Percentiles rank a stretch among this genome's conserved stretches.
Conservation (phyloP, 2,329 filamentous ascomycete genomes). For the Cordyceps cicadae region DNA sequence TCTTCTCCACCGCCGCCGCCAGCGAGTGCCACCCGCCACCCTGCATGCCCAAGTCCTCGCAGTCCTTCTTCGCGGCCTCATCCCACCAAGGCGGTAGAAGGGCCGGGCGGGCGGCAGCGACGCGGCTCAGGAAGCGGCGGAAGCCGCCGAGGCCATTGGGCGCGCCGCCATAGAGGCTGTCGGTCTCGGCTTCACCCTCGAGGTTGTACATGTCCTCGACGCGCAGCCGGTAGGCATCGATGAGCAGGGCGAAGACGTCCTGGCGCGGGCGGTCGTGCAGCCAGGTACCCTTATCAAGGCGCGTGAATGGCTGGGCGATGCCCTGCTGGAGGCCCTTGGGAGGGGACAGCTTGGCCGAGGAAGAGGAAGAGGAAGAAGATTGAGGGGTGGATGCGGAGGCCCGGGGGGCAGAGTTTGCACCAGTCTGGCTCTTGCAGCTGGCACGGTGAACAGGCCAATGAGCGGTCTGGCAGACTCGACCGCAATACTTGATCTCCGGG, state of each 20-base stretch:
- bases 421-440: slow-evolving; percentile 25
- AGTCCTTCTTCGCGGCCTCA: slow-evolving; percentile 27
- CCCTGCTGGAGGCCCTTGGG: slow-evolving; percentile 23
- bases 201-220: slow-evolving; percentile 28
- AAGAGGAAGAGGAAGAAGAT: neutral
- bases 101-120: slow-evolving; percentile 15
- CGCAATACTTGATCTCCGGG: slow-evolving; percentile 40
- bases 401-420: neutral
- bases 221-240: slow-evolving; percentile 42
- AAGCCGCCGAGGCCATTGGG: slow-evolving; percentile 25
- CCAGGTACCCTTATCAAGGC: slow-evolving; percentile 31
- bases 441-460: slow-evolving; percentile 44
- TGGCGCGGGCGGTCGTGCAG: slow-evolving; percentile 34
- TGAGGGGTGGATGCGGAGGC: neutral
- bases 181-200: slow-evolving; percentile 19
- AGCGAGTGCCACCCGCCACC: slow-evolving; percentile 22
- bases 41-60: slow-evolving; percentile 27
- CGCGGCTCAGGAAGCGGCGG: slow-evolving; percentile 26
- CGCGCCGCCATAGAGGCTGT: slow-evolving; percentile 23
- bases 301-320: slow-evolving; percentile 30
- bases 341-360: slow-evolving; percentile 13
- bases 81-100: slow-evolving; percentile 40
- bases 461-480: slow-evolving; percentile 40
- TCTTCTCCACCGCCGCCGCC: slow-evolving; percentile 21
- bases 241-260: slow-evolving; percentile 37